These are phyloP conservation scores for Nepenthes mirabilis DNA, from an alignment of 148 eudicot species.

Conservation along the genomic window DNA sequence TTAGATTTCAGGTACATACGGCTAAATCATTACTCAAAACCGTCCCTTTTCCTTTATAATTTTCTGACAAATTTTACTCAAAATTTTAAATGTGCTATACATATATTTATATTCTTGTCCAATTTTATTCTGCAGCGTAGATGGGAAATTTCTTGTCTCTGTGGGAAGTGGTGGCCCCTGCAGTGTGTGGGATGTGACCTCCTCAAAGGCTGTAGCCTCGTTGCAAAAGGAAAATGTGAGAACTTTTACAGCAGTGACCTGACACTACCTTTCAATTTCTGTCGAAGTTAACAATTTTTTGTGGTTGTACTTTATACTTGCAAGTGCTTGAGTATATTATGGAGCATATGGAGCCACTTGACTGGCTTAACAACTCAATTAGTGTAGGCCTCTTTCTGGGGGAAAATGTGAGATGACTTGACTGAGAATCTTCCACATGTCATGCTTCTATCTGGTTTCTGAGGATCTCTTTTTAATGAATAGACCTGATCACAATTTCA, in stretches of 20 bases:
- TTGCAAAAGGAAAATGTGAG: slow-evolving; percentile 66
- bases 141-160: slow-evolving; percentile 79
- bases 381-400: too few species aligned
- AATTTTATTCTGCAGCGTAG: slow-evolving; percentile 44
- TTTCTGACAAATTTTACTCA: neutral
- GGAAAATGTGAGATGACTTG: too few species aligned
- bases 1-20: slow-evolving; percentile 59
- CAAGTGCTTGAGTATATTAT: too few species aligned
- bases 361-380: too few species aligned
- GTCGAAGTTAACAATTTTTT: neutral
- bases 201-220: slow-evolving; percentile 41
- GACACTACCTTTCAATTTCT: neutral
- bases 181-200: slow-evolving; percentile 76
- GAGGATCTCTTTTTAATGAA: neutral
- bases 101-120: neutral
- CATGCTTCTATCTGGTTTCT: neutral
- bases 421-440: too few species aligned
- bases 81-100: neutral
- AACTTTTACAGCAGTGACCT: neutral
- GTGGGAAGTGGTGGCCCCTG: slow-evolving; percentile 79
- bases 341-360: too few species aligned
- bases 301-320: too few species aligned
- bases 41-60: neutral
- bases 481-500: too few species aligned
- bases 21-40: neutral